These are phyloP conservation scores for Trichaptum fuscoviolaceum DNA, from an alignment of 768 basidiomycete genomes.

Conservation along the genomic window DNA sequence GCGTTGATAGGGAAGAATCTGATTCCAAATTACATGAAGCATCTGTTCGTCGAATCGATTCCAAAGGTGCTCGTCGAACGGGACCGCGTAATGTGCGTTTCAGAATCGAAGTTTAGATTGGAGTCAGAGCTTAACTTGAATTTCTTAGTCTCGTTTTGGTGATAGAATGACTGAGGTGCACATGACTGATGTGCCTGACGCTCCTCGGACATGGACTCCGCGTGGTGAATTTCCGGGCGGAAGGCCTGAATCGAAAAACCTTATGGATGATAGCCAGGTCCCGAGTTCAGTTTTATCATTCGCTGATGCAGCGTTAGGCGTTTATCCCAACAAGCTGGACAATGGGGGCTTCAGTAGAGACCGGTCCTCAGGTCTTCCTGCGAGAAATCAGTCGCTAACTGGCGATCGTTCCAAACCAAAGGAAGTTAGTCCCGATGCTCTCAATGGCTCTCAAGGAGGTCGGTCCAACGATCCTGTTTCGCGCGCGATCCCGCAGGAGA, in stretches of 20 bases:
- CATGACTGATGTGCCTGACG: not conserved
- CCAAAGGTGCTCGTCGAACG: not conserved
- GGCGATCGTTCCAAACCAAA: not conserved
- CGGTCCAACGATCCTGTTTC: too few species aligned
- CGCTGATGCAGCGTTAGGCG: not conserved
- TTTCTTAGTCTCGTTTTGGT: not conserved
- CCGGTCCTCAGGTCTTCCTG: not conserved
- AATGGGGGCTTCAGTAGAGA: not conserved
- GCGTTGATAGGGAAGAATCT: not conserved
- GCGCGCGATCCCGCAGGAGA: too few species aligned
- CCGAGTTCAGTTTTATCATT: not conserved
- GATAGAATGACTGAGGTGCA: not conserved
- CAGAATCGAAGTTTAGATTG: not conserved
- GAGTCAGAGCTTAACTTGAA: not conserved
- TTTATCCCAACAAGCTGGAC: not conserved
- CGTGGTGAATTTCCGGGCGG: not conserved
- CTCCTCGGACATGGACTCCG: not conserved
- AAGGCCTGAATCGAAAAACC: not conserved
- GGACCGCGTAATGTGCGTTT: not conserved
- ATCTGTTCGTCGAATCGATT: not conserved
- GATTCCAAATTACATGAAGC: not conserved
- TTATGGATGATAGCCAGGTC: not conserved
- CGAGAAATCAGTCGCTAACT: not conserved
- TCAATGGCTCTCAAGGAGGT: not conserved
- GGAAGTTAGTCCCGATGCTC: not conserved